A percentile compares a stretch with the other conserved stretches of the same genome.
phyloP scores from a whole-genome alignment of 192 early-diverging fungal species.

The Gamsiella multidivaricata region DNA sequence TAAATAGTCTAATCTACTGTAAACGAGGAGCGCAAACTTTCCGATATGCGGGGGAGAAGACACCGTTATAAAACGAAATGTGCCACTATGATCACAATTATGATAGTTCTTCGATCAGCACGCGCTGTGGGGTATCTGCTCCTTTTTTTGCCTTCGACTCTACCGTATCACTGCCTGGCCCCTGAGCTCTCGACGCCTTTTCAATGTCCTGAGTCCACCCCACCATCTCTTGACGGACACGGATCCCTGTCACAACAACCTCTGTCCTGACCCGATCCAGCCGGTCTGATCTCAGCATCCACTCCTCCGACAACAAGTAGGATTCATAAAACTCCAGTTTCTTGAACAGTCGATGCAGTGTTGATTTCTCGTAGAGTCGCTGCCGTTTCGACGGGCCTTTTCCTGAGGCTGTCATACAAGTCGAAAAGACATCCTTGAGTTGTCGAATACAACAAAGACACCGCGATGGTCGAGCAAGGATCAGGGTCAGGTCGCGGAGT shows the following conservation, averaged over 20 bases:
- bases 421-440: conserved; percentile 10
- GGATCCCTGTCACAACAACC: conserved; percentile 32
- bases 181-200: conserved; percentile 6
- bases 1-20: no score
- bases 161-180: background rate
- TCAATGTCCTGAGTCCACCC: conserved; percentile 32
- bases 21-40: no score
- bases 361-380: conserved; percentile 18
- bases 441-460: conserved; percentile 21
- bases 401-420: background rate
- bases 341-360: conserved; percentile 23
- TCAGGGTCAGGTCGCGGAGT: conserved; percentile 27
- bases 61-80: no score
- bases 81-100: no score
- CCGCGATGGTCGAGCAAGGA: conserved; percentile 27
- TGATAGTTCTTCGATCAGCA: no score
- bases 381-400: background rate
- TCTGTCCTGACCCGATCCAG: conserved; percentile 35
- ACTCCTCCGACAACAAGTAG: conserved; percentile 25
- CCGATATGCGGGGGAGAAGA: no score
- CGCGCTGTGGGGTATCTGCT: no score
- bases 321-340: conserved; percentile 53
- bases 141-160: no score
- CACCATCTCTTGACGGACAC: conserved; percentile 31
- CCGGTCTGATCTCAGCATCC: conserved; percentile 15